Evolutionary conservation across 305 asterid genomes (phyloP), one percentile per base, ranked within the genome.

Genomic region (Caryopteris hybrid): DNA sequence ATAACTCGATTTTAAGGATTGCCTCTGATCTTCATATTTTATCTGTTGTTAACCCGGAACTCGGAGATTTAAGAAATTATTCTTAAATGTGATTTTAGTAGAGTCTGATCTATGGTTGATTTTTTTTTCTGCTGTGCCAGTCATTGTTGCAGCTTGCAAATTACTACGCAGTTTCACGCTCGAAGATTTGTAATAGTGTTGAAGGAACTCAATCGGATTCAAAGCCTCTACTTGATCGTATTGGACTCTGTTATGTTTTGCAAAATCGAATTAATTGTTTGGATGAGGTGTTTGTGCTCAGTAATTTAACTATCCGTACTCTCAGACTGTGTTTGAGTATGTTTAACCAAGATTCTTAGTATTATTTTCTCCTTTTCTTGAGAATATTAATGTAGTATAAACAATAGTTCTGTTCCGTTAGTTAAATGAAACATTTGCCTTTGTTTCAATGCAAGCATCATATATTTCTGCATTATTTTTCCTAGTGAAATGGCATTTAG

Each of bases 81-180:
- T 52, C 34, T 45, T 10, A 17, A 18, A 59, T 33, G 38, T 42
- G 25, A 20, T 18, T 39, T 53, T 45, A 34, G 34, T 43, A 42
- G 20, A 36, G 20, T 56, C 57, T 14, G 47, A 54, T 64, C 45
- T 60, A 62, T 53, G 38, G 16, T 66, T 60, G 43, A 29, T 27
- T 50, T 65, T 54, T 70, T 50, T 9, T 22, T 14, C 34, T 70
- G 25, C 66, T 38, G 50, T 33, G 47, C 63, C 81, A 94, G 99
- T 83, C 96, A 25, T 25, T 91, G 57, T 67, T 86, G 81, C 96
- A 89, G 88, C 95, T 94, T 31, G 97, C 96, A 42, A 94, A 91
- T 75, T 89, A 78, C 83, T 86, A 87, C 45, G 90, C 97, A 8
- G 75, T 82, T 66, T 84, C 88, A 59, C 39, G 75, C 64, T 81